These are phyloP conservation scores for Globisporangium sylvaticum DNA, from an alignment of 352 stramenopile genomes.

Conservation along the genomic window DNA sequence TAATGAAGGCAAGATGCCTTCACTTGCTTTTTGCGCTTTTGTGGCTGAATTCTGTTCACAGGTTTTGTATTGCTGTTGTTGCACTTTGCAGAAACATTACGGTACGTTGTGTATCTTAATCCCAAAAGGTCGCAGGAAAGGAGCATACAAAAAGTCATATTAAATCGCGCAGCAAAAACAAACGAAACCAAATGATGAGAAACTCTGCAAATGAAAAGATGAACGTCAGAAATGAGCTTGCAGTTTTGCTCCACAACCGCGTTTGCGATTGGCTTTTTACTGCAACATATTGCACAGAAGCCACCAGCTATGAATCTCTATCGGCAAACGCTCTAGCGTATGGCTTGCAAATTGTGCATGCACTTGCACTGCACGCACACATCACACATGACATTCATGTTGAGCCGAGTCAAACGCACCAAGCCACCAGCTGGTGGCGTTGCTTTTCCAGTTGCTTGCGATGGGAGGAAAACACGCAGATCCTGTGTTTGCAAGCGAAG, in stretches of 20 bases:
- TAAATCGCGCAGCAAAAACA: not conserved
- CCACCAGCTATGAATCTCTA: too few species aligned
- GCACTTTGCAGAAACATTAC: not conserved
- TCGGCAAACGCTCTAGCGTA: too few species aligned
- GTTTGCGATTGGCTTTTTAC: too few species aligned
- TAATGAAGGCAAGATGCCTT: not conserved
- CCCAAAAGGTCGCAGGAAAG: not conserved
- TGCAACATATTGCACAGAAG: too few species aligned
- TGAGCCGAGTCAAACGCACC: not conserved
- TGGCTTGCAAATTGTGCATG: too few species aligned
- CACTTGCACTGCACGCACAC: too few species aligned
- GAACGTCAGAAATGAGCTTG: not conserved
- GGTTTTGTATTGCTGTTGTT: not conserved
- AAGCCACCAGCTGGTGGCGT: not conserved
- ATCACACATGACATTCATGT: too few species aligned
- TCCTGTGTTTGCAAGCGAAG: not conserved
- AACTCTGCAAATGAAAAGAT: not conserved
- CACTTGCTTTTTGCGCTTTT: not conserved
- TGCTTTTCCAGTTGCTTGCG: not conserved
- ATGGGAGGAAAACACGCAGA: not conserved
- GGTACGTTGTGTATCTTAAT: not conserved
- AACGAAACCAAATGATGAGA: not conserved
- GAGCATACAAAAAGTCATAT: not conserved
- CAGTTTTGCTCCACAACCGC: too few species aligned
- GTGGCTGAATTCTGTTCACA: not conserved